phyloP scores from a whole-genome alignment of 2,329 filamentous ascomycete species.

The Talaromyces sp. region DNA sequence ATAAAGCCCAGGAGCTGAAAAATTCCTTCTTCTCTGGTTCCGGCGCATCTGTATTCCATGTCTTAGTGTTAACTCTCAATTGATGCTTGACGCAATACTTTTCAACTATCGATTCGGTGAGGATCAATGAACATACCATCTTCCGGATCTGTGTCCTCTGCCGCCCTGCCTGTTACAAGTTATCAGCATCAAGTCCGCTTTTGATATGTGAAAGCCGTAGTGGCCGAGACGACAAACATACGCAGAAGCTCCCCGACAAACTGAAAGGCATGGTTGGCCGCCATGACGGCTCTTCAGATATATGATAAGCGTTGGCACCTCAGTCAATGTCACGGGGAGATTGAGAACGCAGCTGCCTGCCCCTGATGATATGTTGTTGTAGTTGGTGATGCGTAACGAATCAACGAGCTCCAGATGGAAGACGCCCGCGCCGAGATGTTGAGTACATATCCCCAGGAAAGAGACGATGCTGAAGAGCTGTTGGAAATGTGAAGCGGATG shows the following conservation, averaged over 20 bases:
- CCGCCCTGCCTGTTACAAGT: slow-evolving; percentile 31
- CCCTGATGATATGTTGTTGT: background rate
- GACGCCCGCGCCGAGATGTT: slow-evolving; percentile 29
- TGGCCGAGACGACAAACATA: slow-evolving; percentile 25
- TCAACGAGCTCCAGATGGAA: slow-evolving; percentile 34
- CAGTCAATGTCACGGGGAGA: background rate
- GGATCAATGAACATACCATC: slow-evolving; percentile 32
- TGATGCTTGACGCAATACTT: background rate
- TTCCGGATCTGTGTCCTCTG: slow-evolving; percentile 37
- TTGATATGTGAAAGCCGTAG: background rate
- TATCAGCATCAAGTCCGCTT: slow-evolving; percentile 21
- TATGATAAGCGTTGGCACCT: background rate
- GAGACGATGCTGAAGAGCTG: slow-evolving; percentile 5
- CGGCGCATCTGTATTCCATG: slow-evolving; percentile 51
- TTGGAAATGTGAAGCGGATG: background rate
- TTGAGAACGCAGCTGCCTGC: background rate
- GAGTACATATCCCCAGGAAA: slow-evolving; percentile 37
- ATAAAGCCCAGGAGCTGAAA: slow-evolving; percentile 92
- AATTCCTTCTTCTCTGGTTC: slow-evolving; percentile 91
- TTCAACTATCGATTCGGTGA: background rate
- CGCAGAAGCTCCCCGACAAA: slow-evolving; percentile 34
- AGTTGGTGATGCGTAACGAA: slow-evolving; percentile 24
- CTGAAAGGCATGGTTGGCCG: slow-evolving; percentile 35
- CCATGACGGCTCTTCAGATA: slow-evolving; percentile 29
- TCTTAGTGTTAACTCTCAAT: background rate